A percentile compares a stretch with the other conserved stretches of the same genome.
Conservation (phyloP, 2,329 filamentous ascomycete genomes). For the Pyrenochaeta sp. region DNA sequence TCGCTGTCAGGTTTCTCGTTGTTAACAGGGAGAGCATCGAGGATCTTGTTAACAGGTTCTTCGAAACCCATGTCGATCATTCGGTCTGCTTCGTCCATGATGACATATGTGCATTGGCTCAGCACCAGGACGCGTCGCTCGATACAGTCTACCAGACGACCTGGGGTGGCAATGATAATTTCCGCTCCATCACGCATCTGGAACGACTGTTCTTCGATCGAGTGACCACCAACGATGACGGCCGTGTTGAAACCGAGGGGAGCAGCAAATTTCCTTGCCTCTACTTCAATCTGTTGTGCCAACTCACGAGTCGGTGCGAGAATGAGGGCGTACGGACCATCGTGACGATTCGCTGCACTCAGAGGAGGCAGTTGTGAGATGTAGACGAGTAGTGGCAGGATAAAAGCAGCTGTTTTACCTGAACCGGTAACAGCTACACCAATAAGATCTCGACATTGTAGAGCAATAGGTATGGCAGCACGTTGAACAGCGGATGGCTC, state of each 20-base stretch:
- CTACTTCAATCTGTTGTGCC: constrained; percentile 95
- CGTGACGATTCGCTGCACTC: constrained; percentile 85
- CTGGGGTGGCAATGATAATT: constrained; percentile 98
- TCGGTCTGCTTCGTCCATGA: constrained; percentile 99
- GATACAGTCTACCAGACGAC: constrained; percentile 96
- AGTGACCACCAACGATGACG: constrained; percentile 97
- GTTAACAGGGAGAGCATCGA: constrained; percentile 87
- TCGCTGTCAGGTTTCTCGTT: constrained; percentile 97
- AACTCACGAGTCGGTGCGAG: constrained; percentile 95
- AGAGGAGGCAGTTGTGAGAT: constrained; percentile 89
- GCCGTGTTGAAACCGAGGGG: constrained; percentile 94
- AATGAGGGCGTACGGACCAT: constrained; percentile 97
- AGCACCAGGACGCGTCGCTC: constrained; percentile 91
- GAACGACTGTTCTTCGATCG: constrained; percentile 91
- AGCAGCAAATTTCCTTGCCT: constrained; percentile 89
- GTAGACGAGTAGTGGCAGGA: constrained; percentile 91
- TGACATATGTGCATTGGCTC: constrained; percentile 96
- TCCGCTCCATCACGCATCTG: constrained; percentile 91
- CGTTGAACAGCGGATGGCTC: constrained; percentile 93
- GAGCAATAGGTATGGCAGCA: constrained; percentile 92
- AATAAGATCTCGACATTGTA: constrained; percentile 94
- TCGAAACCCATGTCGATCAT: constrained; percentile 99
- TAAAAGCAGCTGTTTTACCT: constrained; percentile 95
- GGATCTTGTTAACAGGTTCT: constrained; percentile 95
- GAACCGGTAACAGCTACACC: constrained; percentile 98